Conservation (phyloP, 2,329 filamentous ascomycete genomes). For the Aureobasidium sp. region DNA sequence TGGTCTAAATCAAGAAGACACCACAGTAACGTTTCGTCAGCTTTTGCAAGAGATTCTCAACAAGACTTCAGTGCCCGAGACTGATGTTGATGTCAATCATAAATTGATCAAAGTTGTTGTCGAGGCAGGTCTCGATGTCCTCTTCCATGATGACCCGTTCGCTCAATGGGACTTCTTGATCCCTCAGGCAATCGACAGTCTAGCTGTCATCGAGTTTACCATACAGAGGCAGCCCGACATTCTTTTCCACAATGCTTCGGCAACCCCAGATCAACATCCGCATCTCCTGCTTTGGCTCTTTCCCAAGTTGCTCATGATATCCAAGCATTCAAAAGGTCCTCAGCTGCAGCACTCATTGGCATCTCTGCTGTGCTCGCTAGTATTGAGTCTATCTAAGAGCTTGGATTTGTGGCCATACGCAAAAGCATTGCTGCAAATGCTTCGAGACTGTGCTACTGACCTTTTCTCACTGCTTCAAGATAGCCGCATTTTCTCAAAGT, state of each 20-base stretch:
- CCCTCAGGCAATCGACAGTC: slow-evolving; percentile 60
- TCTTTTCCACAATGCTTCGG: slow-evolving; percentile 39
- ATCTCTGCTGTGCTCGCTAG: slow-evolving; percentile 32
- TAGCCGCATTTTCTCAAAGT: neutral
- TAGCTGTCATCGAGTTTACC: slow-evolving; percentile 69
- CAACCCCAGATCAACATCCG: slow-evolving; percentile 23
- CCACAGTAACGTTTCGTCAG: slow-evolving; percentile 60
- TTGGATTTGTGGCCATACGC: slow-evolving; percentile 32
- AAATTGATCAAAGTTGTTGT: slow-evolving; percentile 79
- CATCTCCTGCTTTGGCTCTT: slow-evolving; percentile 50
- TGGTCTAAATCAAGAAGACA: slow-evolving; percentile 3
- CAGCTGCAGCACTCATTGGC: slow-evolving; percentile 33
- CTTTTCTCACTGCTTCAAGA: slow-evolving; percentile 4
- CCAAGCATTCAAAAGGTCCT: slow-evolving; percentile 36
- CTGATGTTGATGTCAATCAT: slow-evolving; percentile 70
- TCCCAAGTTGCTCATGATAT: slow-evolving; percentile 45
- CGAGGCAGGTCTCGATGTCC: slow-evolving; percentile 66
- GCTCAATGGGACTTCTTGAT: slow-evolving; percentile 49
- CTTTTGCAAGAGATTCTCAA: slow-evolving; percentile 59
- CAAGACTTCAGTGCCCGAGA: slow-evolving; percentile 46
- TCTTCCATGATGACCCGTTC: slow-evolving; percentile 63
- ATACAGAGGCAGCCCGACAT: slow-evolving; percentile 68
- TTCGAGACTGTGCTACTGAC: slow-evolving; percentile 38
- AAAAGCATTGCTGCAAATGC: slow-evolving; percentile 29
- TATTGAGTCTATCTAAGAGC: slow-evolving; percentile 31